These are phyloP conservation scores for Candida ascalaphidarum DNA, from an alignment of 805 yeast species.

Conservation along the genomic window DNA sequence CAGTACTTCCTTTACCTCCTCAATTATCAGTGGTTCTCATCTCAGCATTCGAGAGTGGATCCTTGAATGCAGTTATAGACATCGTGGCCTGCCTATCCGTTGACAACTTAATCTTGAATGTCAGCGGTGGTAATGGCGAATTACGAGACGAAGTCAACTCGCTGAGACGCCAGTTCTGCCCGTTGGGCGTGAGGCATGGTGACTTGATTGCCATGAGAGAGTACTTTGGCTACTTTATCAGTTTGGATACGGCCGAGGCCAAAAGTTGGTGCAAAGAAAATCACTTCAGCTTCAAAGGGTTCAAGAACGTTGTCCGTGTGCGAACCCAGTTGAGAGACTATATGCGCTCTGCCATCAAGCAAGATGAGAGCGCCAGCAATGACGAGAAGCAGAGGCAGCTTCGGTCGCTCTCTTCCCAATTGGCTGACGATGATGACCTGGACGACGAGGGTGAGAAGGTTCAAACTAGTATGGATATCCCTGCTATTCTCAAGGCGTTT, in stretches of 20 bases:
- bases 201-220: constrained; percentile 81
- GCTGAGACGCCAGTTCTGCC: constrained; percentile 59
- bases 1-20: constrained; percentile 86
- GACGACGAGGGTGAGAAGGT: constrained; percentile 14
- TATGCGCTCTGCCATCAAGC: constrained; percentile 42
- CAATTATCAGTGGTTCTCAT: constrained; percentile 81
- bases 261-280: constrained; percentile 79
- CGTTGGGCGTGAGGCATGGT: constrained; percentile 66
- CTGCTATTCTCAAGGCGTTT: constrained; percentile 66
- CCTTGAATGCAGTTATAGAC: constrained; percentile 66
- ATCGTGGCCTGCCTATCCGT: constrained; percentile 90
- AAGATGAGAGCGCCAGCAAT: constrained; percentile 23
- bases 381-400: constrained; percentile 19
- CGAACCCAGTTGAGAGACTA: constrained; percentile 69
- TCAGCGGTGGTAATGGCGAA: constrained; percentile 52
- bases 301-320: constrained; percentile 68
- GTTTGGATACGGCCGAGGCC: constrained; percentile 41
- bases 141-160: constrained; percentile 78
- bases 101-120: constrained; percentile 76
- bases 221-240: constrained; percentile 47
- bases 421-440: constrained; percentile 11
- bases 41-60: constrained; percentile 51
- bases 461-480: constrained; percentile 38
- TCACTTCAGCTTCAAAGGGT: constrained; percentile 69
- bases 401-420: constrained; percentile 14